phyloP scores from a whole-genome alignment of 2,329 filamentous ascomycete species.

The Fusarium transvaalense region DNA sequence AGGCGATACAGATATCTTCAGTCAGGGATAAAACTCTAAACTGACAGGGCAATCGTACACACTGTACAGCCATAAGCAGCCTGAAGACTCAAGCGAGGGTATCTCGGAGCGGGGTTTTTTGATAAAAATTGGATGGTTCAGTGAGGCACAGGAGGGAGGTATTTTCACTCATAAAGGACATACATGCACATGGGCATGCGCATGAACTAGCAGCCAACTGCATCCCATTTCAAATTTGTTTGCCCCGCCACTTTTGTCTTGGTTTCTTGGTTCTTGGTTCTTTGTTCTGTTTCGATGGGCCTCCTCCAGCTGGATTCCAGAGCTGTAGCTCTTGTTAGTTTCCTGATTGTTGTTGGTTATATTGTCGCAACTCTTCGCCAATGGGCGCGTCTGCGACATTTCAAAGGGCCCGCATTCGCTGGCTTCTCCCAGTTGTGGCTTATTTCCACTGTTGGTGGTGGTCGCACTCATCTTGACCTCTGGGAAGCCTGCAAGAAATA shows the following conservation, averaged over 20 bases:
- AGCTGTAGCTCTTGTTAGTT: background rate
- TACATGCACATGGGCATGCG: background rate
- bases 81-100: background rate
- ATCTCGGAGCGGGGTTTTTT: background rate
- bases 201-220: background rate
- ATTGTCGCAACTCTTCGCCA: conserved; percentile 39
- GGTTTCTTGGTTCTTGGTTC: background rate
- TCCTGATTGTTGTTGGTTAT: conserved; percentile 20
- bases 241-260: background rate
- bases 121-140: background rate
- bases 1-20: background rate
- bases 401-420: conserved; percentile 56
- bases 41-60: background rate
- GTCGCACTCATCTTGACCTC: conserved; percentile 53
- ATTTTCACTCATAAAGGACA: conserved; percentile 4
- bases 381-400: conserved; percentile 56
- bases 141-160: background rate
- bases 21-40: background rate
- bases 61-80: background rate
- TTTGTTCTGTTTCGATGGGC: background rate
- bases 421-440: conserved; percentile 58
- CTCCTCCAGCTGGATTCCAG: background rate
- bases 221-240: background rate
- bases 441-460: conserved; percentile 49
- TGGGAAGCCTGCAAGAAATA: conserved; percentile 54